phyloP scores from a whole-genome alignment of 441 rosid genomes.

The Mallotus japonicus region DNA sequence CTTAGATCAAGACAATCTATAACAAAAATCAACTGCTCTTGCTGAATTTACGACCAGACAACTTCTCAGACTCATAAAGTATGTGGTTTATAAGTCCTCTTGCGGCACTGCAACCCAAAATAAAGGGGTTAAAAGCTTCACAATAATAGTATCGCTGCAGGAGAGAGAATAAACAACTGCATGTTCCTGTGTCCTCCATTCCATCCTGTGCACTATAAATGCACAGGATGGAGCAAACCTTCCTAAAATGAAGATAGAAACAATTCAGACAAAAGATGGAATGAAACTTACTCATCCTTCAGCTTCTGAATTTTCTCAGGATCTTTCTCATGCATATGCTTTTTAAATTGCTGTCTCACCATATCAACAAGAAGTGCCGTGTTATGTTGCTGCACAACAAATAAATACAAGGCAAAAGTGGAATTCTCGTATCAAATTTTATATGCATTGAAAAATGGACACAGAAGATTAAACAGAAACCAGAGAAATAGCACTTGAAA shows the following conservation, averaged over 20 bases:
- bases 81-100: conserved; percentile 95
- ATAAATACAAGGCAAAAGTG: conserved; percentile 1
- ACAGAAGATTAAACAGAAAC: not conserved
- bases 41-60: conserved; percentile 72
- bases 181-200: not conserved
- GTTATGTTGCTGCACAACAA: conserved; percentile 74
- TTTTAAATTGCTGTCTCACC: conserved; percentile 89
- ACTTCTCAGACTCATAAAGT: conserved; percentile 72
- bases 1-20: not conserved
- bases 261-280: not conserved
- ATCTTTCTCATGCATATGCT: conserved; percentile 79
- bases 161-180: not conserved
- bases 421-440: not conserved
- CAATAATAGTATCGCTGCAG: not conserved
- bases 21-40: conserved; percentile 31
- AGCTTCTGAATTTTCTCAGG: conserved; percentile 86
- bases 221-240: not conserved
- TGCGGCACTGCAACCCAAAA: conserved; percentile 67
- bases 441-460: not conserved
- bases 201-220: not conserved
- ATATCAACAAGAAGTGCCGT: conserved; percentile 66
- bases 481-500: conserved; percentile 1
- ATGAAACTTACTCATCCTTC: conserved; percentile 83
- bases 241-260: not conserved
- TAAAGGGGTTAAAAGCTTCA: not conserved